A percentile compares a stretch with the other conserved stretches of the same genome.
Evolutionary conservation across 2,329 filamentous ascomycete genomes (phyloP).

Genomic region (Rhinocladiella mackenziei): DNA sequence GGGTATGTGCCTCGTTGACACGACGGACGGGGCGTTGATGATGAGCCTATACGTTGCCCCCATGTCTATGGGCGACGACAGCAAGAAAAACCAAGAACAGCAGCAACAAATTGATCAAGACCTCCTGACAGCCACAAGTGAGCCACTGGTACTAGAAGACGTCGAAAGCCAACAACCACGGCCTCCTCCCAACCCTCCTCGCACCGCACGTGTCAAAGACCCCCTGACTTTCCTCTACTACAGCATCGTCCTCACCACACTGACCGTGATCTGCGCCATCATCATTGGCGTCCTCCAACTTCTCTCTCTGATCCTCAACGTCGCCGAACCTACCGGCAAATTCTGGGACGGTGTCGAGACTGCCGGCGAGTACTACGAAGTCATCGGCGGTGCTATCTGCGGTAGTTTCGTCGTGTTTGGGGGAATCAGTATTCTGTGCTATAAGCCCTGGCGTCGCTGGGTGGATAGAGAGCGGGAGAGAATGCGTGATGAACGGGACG

Average conservation of each 20-base stretch:
- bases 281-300: slow-evolving; percentile 85
- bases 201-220: slow-evolving; percentile 64
- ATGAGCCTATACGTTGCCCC: slow-evolving; percentile 78
- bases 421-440: slow-evolving; percentile 66
- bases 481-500: not conserved
- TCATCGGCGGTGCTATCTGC: slow-evolving; percentile 82
- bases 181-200: slow-evolving; percentile 26
- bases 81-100: slow-evolving; percentile 13
- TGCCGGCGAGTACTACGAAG: slow-evolving; percentile 75
- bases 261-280: slow-evolving; percentile 78
- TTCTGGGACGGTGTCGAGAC: slow-evolving; percentile 87
- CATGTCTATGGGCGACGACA: slow-evolving; percentile 32
- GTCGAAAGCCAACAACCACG: slow-evolving; percentile 17
- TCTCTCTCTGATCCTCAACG: slow-evolving; percentile 71
- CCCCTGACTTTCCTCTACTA: slow-evolving; percentile 91
- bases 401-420: slow-evolving; percentile 78
- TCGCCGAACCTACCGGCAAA: slow-evolving; percentile 55
- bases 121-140: slow-evolving; percentile 2
- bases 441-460: slow-evolving; percentile 71
- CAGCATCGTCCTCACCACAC: slow-evolving; percentile 76
- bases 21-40: slow-evolving; percentile 89
- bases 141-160: slow-evolving; percentile 9
- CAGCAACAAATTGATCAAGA: not conserved
- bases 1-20: slow-evolving; percentile 94
- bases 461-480: slow-evolving; percentile 41